Conservation (phyloP, 2,329 filamentous ascomycete genomes). For the Venturia pyrina region DNA sequence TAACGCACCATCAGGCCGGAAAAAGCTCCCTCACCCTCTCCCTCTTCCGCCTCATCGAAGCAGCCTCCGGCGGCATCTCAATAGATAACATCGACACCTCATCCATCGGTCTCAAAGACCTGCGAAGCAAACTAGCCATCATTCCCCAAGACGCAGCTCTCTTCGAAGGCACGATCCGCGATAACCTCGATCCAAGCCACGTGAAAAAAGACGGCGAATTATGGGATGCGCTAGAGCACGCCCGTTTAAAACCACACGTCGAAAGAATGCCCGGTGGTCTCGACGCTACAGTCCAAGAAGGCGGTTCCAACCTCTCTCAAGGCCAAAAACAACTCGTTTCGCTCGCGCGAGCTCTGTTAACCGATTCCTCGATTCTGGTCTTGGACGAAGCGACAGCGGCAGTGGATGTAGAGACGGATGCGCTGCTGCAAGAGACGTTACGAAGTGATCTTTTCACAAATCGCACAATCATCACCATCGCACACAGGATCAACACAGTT, state of each 20-base stretch:
- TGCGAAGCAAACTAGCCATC: constrained; percentile 76
- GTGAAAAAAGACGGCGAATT: constrained; percentile 87
- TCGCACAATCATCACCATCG: constrained; percentile 88
- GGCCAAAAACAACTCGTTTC: constrained; percentile 84
- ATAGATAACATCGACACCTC: constrained; percentile 83
- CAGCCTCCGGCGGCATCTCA: constrained; percentile 62
- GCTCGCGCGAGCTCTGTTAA: constrained; percentile 75
- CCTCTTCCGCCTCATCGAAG: constrained; percentile 84
- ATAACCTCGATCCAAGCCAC: constrained; percentile 83
- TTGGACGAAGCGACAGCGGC: constrained; percentile 78
- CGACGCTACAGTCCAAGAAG: constrained; percentile 79
- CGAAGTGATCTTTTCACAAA: constrained; percentile 60
- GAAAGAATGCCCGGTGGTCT: constrained; percentile 70
- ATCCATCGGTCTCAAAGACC: constrained; percentile 70
- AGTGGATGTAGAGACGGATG: constrained; percentile 52
- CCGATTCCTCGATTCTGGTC: constrained; percentile 88
- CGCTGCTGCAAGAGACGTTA: constrained; percentile 46
- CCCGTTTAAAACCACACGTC: constrained; percentile 76
- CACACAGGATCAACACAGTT: constrained; percentile 93
- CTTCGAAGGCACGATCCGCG: constrained; percentile 76
- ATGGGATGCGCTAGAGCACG: constrained; percentile 84
- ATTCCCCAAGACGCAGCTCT: constrained; percentile 90
- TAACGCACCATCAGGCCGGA: constrained; percentile 38
- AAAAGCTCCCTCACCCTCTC: constrained; percentile 82
- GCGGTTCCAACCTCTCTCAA: constrained; percentile 85